Base-by-base conservation (phyloP, 1,284 basidiomycete genomes). In the Trichosporon faecale region DNA sequence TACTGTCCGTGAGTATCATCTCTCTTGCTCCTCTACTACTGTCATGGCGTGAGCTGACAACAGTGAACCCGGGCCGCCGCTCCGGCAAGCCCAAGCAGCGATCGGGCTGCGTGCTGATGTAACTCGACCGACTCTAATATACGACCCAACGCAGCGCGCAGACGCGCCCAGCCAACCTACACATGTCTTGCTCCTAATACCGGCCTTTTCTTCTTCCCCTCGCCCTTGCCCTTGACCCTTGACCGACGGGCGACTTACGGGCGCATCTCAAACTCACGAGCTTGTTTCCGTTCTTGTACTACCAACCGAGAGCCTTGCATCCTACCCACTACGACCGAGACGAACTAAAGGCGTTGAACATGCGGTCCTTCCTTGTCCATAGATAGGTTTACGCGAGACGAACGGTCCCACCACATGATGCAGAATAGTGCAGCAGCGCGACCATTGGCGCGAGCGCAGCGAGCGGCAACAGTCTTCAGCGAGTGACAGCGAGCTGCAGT, bases 1-100 rank as follows among this genome's bases (percentile, higher is more conserved):
- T 23, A 84, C 83, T 27, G 84, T 85, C 68, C 77, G 93, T 95
- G 83, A 89, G 93, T 91, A 71, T 14, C 66, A 8, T 21, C 23
- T 67, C 35, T 11, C 35, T 12, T 37, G 8, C 33, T 35, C 33
- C 11, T 12, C 3, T 31, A 6, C 64, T 60, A 11, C n/a, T n/a
- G n/a, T n/a, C n/a, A n/a, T n/a, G n/a, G n/a, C n/a, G n/a, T n/a
- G n/a, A n/a, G 49, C 49, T 52, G 49, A 67, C 25, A 33, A 11
- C 67, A 83, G 82, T 83, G 68, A 80, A 81, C 70, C 82, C 81
- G 23, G 79, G 80, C 70, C 78, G 81, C 57, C 79, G 82, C 31
- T 73, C 72, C 12, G 76, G 75, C 61, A 81, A 81, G 69, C 73
- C 78, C 25, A 82, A 80, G 73, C 80, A 80, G 74, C 66, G 70